Percentiles rank a stretch among this genome's conserved stretches.
Conservation (phyloP, 495 filamentous ascomycete species). For the Penicillium robsamsonii region DNA sequence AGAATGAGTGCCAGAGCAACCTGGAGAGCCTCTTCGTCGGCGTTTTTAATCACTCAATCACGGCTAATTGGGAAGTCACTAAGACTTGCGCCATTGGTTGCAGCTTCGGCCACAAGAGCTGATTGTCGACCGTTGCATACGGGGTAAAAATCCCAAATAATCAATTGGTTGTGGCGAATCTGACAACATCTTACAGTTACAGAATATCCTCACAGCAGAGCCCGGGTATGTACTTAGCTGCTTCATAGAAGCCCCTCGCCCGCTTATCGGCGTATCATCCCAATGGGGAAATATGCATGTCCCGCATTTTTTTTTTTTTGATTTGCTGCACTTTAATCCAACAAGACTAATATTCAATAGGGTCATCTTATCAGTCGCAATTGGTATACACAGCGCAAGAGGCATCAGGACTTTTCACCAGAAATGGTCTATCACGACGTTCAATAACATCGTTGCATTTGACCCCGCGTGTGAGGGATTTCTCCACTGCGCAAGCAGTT, state of each 20-base stretch:
- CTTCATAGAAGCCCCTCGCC: conserved; percentile 3
- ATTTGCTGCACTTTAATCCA: background rate
- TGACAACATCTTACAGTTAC: conserved; percentile 1
- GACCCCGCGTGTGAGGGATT: conserved; percentile 21
- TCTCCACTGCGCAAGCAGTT: conserved; percentile 25
- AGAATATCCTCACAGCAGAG: background rate
- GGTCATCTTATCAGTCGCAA: background rate
- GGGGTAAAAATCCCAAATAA: conserved; percentile 9
- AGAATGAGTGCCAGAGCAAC: conserved; percentile 16
- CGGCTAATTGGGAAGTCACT: conserved; percentile 6
- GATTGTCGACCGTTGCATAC: conserved; percentile 9
- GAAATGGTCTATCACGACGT: conserved; percentile 15
- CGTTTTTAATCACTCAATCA: conserved; percentile 1
- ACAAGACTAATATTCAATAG: background rate
- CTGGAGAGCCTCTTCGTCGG: background rate
- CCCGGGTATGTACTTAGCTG: background rate
- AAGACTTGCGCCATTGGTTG: conserved; percentile 13
- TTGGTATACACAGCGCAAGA: background rate
- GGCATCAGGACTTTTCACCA: background rate
- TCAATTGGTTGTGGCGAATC: conserved; percentile 12
- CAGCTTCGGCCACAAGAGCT: conserved; percentile 8
- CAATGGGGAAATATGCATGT: conserved; percentile 12
- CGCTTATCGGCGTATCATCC: conserved; percentile 14
- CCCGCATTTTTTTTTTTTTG: conserved; percentile 9
- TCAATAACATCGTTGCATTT: conserved; percentile 2